Conservation (phyloP, 179 eudicot species). For the Beta macrorhiza region DNA sequence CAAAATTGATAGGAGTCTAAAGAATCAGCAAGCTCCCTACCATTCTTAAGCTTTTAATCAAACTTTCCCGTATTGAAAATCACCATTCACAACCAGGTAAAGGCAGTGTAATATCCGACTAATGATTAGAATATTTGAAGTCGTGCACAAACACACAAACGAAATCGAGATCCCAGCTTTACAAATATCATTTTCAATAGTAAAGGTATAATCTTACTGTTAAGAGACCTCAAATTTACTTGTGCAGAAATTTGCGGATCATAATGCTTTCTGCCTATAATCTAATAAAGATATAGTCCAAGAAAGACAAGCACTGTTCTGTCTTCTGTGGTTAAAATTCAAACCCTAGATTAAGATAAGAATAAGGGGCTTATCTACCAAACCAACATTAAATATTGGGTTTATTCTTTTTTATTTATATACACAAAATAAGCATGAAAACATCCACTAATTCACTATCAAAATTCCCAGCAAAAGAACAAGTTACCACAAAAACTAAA, state of each 20-base stretch:
- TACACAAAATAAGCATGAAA: background rate
- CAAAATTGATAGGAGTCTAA: background rate
- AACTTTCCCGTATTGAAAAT: background rate
- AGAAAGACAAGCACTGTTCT: background rate
- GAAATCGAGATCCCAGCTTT: background rate
- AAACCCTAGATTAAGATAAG: background rate
- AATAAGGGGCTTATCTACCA: no score
- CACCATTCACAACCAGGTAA: background rate
- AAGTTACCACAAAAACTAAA: background rate
- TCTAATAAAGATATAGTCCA: background rate
- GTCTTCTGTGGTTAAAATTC: background rate
- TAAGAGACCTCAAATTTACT: background rate
- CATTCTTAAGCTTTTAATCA: conserved; percentile 8
- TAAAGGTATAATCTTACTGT: background rate
- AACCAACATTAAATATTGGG: no score
- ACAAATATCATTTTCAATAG: background rate
- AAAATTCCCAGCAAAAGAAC: no score
- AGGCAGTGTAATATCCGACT: background rate
- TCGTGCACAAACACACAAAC: conserved; percentile 3
- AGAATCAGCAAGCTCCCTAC: conserved; percentile 7
- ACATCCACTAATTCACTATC: background rate
- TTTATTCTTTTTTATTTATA: background rate
- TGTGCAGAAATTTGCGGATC: background rate
- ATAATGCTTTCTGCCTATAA: background rate
- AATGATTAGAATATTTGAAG: background rate